Evolutionary conservation across 202 grass and related monocot genomes (phyloP).

Genomic region (Panicum hallii): DNA sequence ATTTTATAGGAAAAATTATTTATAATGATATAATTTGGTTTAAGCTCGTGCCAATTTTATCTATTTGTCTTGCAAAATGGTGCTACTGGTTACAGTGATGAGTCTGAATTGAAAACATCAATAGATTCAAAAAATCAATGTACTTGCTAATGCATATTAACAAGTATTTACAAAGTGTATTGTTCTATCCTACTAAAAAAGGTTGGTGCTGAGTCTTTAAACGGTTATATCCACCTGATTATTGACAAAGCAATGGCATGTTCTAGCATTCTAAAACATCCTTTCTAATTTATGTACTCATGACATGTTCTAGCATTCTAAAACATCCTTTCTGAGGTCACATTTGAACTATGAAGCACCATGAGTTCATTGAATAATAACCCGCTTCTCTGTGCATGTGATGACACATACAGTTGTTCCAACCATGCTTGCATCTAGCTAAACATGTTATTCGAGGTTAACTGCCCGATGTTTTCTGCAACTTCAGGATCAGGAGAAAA

Average conservation of each 20-base stretch:
- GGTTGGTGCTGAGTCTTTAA: not conserved
- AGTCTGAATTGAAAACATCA: not conserved
- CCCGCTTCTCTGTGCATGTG: slow-evolving; percentile 1
- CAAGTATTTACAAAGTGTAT: not conserved
- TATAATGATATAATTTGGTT: not conserved
- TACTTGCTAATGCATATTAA: not conserved
- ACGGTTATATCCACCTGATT: not conserved
- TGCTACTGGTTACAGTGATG: not conserved
- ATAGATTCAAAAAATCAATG: not conserved
- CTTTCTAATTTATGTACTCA: not conserved
- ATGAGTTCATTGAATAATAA: not conserved
- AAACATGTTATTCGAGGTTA: not conserved
- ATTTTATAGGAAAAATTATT: not conserved
- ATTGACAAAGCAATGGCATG: not conserved
- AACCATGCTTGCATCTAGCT: slow-evolving; percentile 10
- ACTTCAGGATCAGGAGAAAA: not conserved
- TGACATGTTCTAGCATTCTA: not conserved
- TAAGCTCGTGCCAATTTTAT: not conserved
- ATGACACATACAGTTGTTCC: slow-evolving; percentile 9
- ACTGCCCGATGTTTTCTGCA: not conserved
- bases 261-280: not conserved
- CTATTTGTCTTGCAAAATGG: slow-evolving; percentile 9
- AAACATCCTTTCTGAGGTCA: not conserved
- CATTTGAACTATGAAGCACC: not conserved
- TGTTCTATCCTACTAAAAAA: not conserved